Evolutionary conservation across 1,139 yeast species (phyloP), one percentile per base, ranked within the genome.

Genomic region (Saccharomyces hybrid): DNA sequence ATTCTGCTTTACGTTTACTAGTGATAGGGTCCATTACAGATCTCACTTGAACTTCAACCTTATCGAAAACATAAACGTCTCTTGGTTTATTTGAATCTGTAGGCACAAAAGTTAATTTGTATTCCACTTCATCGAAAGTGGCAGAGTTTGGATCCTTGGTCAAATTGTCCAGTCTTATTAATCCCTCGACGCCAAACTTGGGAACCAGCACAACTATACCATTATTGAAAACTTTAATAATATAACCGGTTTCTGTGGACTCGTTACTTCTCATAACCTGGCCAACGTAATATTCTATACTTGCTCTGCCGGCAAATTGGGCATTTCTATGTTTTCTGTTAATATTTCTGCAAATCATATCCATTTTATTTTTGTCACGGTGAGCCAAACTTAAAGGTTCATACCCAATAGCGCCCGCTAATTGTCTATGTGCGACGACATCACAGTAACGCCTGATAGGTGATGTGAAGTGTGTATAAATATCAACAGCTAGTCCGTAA

Each of bases 371-470:
- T 71, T 90, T 91, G 67, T 91, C 97, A 67, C 97, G 81, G 67
- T 91, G 97, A 51, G 83, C 78, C 59, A 85, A 78, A 64, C 88
- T 91, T 60, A 93, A 74, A 47, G 85, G 80, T 70, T 93, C 99
- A 70, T 91, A 93, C 1, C 88, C 97, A 57, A 95, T 93, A 1
- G 99, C 97, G n/a, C 95, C 98, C 0, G 99, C 98, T 49, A 95
- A 76, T 73, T 95, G 99, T 67, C 99, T 81, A 71, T 95, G 99
- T 0, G 96, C 99, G 52, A 95, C 95, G 54, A 95, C 86, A 72
- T 95, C 99, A 75, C 99, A 96, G 71, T 88, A 95, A 70, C 99
- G 86, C 74, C 99, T 85, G 68, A 95, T 95, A 13, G 99, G 99
- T 0, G 98, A 90, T 1, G 99, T 95, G 76, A 91, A 95, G 78